Evolutionary conservation across 345 rosid species (phyloP).

Genomic region (Murraya paniculata): DNA sequence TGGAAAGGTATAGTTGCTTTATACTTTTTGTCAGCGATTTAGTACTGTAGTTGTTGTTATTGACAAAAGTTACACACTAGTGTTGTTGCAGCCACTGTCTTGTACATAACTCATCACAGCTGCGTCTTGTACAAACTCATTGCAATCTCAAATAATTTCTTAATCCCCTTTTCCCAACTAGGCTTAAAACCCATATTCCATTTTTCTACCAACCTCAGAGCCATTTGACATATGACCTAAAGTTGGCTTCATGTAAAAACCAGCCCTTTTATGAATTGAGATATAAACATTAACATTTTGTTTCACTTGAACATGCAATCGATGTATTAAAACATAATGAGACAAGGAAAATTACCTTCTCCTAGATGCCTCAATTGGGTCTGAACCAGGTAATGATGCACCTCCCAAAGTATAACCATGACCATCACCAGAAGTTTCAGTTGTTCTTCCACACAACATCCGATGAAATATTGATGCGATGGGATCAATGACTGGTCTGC

Average conservation of each 20-base stretch:
- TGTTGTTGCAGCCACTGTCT: not conserved
- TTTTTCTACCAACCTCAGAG: not conserved
- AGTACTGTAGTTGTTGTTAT: not conserved
- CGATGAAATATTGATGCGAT: constrained; percentile 77
- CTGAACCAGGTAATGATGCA: constrained; percentile 87
- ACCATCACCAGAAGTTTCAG: constrained; percentile 42
- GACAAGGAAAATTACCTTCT: constrained; percentile 57
- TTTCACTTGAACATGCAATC: not conserved
- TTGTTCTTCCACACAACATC: constrained; percentile 76
- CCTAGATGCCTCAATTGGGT: constrained; percentile 91
- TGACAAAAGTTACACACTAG: too few species aligned
- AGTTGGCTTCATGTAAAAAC: not conserved
- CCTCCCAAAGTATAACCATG: constrained; percentile 56
- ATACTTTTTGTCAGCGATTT: too few species aligned
- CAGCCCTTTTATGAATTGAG: not conserved
- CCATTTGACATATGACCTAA: not conserved
- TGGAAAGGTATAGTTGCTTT: too few species aligned
- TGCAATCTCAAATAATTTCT: not conserved
- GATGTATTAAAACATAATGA: not conserved
- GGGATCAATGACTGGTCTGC: constrained; percentile 87
- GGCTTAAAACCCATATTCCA: not conserved
- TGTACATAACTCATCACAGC: too few species aligned
- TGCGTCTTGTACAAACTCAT: not conserved
- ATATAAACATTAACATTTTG: not conserved
- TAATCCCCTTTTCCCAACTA: not conserved